Percentiles rank a stretch among this genome's conserved stretches.
Conservation (phyloP, 345 rosid species). For the Salix purpurea region DNA sequence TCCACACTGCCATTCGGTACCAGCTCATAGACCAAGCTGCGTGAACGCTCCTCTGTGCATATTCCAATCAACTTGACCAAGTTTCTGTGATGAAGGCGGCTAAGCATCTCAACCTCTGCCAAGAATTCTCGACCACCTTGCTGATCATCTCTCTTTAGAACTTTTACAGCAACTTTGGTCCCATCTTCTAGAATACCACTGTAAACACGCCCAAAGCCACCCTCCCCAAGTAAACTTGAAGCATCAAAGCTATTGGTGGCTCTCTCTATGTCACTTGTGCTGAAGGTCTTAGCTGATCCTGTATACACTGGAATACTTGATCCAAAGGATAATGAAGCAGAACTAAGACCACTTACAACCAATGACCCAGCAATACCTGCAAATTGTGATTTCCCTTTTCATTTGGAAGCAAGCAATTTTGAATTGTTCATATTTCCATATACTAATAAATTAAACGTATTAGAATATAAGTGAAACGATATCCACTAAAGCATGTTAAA, state of each 20-base stretch:
- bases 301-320: constrained; percentile 75
- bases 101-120: constrained; percentile 98
- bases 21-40: constrained; percentile 89
- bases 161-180: constrained; percentile 82
- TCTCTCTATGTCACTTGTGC: constrained; percentile 61
- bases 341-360: constrained; percentile 64
- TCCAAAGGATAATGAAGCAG: constrained; percentile 72
- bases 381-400: background rate
- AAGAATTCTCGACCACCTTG: constrained; percentile 90
- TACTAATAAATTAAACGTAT: background rate
- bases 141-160: constrained; percentile 86
- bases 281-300: constrained; percentile 87
- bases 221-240: constrained; percentile 82
- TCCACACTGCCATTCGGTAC: constrained; percentile 96
- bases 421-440: background rate
- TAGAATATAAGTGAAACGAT: constrained; percentile 1
- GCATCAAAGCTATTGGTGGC: constrained; percentile 72
- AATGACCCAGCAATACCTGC: constrained; percentile 62
- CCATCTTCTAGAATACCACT: constrained; percentile 83
- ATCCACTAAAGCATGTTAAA: background rate
- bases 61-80: constrained; percentile 90
- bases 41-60: constrained; percentile 74
- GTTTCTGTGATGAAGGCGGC: constrained; percentile 95
- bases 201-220: constrained; percentile 88
- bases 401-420: background rate